Percentiles rank a stretch among this genome's conserved stretches.
These are phyloP conservation scores for Fraxinus anomala DNA, from an alignment of 257 asterid species.

Conservation along the genomic window DNA sequence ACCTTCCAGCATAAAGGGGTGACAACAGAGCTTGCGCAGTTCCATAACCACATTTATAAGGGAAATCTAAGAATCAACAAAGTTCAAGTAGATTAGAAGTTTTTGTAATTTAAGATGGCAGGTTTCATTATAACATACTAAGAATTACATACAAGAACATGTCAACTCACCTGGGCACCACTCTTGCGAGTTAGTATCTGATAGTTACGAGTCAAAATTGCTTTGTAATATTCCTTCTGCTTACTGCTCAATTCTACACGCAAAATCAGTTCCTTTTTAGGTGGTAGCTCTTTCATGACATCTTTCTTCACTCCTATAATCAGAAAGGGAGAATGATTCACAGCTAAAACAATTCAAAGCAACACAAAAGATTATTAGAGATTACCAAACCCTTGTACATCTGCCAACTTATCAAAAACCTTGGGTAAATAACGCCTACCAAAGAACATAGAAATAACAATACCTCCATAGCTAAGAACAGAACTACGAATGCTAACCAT, in stretches of 20 bases:
- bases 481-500: neutral
- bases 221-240: constrained; percentile 96
- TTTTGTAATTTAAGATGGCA: constrained; percentile 11
- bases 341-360: neutral
- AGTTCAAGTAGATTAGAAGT: constrained; percentile 24
- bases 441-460: neutral
- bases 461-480: neutral
- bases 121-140: neutral
- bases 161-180: constrained; percentile 78
- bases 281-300: constrained; percentile 92
- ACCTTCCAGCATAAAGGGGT: constrained; percentile 97
- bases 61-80: constrained; percentile 64
- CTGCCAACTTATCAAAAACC: neutral
- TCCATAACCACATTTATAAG: constrained; percentile 98
- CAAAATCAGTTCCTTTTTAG: constrained; percentile 90
- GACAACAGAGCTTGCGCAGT: constrained; percentile 98
- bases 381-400: neutral
- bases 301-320: constrained; percentile 91
- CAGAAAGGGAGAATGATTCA: constrained; percentile 17
- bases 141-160: constrained; percentile 21
- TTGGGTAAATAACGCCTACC: neutral
- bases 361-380: constrained; percentile 7
- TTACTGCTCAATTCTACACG: constrained; percentile 92
- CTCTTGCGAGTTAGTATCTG: constrained; percentile 93
- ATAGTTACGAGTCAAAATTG: constrained; percentile 92